Evolutionary conservation across 805 yeast species (phyloP).

Genomic region (Barnettozyma botsteinii): DNA sequence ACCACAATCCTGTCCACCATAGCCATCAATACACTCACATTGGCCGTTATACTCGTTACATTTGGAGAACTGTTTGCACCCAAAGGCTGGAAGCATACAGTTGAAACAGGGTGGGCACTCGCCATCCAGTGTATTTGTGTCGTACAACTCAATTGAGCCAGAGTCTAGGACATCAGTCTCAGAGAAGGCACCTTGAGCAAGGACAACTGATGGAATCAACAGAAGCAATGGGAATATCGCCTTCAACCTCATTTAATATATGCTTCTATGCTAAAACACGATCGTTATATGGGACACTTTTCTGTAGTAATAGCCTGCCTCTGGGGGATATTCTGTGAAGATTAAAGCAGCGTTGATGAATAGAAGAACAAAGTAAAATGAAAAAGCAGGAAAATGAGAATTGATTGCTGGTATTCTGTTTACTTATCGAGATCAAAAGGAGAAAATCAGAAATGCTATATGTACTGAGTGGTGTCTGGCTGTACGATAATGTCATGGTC

Average conservation of each 20-base stretch:
- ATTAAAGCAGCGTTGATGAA: too few relatives aligned
- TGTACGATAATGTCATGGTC: too few relatives aligned
- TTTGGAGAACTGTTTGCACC: constrained; percentile 83
- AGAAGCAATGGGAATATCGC: not conserved
- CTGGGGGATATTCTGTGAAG: too few relatives aligned
- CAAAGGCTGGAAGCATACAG: constrained; percentile 86
- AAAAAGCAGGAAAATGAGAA: not conserved
- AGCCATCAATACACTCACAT: constrained; percentile 90
- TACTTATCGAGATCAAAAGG: not conserved
- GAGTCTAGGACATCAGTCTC: constrained; percentile 11
- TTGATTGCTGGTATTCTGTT: not conserved
- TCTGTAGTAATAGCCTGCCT: too few relatives aligned
- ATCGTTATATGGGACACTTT: too few relatives aligned
- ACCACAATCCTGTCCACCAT: constrained; percentile 90
- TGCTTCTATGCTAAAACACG: too few relatives aligned
- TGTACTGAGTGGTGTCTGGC: constrained; percentile 5
- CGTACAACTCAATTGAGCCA: too few relatives aligned
- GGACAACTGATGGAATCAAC: not conserved
- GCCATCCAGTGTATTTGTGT: constrained; percentile 13
- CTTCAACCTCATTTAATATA: not conserved
- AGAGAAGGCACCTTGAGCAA: constrained; percentile 1
- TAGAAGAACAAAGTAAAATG: too few relatives aligned
- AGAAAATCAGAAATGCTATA: not conserved
- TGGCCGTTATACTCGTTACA: constrained; percentile 86
- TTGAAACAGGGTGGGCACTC: constrained; percentile 91